Evolutionary conservation across 2,329 filamentous ascomycete species (phyloP).

Genomic region (Fusarium chaquense): DNA sequence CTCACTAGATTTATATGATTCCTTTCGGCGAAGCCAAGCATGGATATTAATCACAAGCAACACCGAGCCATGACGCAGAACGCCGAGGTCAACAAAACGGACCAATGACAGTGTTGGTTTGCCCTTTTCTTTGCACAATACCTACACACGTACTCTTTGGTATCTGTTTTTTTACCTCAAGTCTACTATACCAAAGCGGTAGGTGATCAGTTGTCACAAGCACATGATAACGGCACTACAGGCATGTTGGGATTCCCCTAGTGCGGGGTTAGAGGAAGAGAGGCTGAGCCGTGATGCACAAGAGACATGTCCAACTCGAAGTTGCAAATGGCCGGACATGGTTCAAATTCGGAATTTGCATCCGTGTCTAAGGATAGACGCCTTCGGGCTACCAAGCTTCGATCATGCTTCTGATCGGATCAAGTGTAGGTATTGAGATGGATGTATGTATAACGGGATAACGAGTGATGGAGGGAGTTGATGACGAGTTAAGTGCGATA

Average conservation of each 20-base stretch:
- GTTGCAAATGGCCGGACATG: constrained; percentile 9
- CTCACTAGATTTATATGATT: constrained; percentile 7
- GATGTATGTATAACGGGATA: no score
- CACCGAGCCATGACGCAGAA: constrained; percentile 19
- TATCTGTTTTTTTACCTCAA: neutral
- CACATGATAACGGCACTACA: constrained; percentile 9
- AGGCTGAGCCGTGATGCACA: constrained; percentile 12
- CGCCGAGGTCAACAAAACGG: constrained; percentile 32
- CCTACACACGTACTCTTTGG: neutral
- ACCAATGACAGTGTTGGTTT: constrained; percentile 11
- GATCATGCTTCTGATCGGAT: neutral
- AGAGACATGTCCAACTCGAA: constrained; percentile 3
- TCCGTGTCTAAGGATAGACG: constrained; percentile 12
- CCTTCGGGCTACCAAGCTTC: constrained; percentile 22
- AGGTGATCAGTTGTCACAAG: constrained; percentile 21
- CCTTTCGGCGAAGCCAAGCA: neutral
- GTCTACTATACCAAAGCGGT: constrained; percentile 18
- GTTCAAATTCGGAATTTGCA: constrained; percentile 32
- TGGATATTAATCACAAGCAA: constrained; percentile 36
- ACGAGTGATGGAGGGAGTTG: neutral
- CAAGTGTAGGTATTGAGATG: neutral
- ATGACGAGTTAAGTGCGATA: neutral
- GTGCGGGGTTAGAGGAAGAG: constrained; percentile 22
- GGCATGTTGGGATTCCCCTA: constrained; percentile 4
- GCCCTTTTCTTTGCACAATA: neutral